These are phyloP conservation scores for Arabis alpina DNA, from an alignment of 345 rosid genomes.

Conservation along the genomic window DNA sequence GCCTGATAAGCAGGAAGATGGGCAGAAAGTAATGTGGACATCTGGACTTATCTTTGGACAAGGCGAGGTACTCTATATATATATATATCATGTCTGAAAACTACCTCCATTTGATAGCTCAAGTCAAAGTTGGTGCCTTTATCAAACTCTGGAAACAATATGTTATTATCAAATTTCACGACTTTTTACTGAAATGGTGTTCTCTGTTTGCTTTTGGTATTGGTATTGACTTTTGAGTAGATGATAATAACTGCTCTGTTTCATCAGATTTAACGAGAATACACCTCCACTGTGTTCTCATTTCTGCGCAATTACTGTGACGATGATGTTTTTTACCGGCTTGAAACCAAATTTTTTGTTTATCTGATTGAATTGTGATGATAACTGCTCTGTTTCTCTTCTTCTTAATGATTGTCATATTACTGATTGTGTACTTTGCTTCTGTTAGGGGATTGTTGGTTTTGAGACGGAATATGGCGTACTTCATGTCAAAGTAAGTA, in stretches of 20 bases:
- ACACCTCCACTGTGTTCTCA: neutral
- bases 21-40: constrained; percentile 72
- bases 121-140: neutral
- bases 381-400: constrained; percentile 1
- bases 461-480: constrained; percentile 79
- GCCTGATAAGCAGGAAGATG: constrained; percentile 73
- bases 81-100: constrained; percentile 2
- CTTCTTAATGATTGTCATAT: neutral
- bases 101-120: constrained; percentile 1
- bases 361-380: neutral
- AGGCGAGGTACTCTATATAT: constrained; percentile 72
- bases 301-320: too few species aligned
- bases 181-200: neutral
- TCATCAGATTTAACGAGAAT: constrained; percentile 12
- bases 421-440: constrained; percentile 30
- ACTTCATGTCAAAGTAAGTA: constrained; percentile 78
- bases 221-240: neutral
- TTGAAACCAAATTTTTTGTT: neutral
- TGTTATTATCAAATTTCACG: neutral
- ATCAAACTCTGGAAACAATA: neutral
- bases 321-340: neutral
- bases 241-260: neutral
- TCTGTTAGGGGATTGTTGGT: constrained; percentile 76
- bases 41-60: constrained; percentile 90
- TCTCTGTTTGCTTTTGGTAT: neutral